phyloP scores from a whole-genome alignment of 2,329 filamentous ascomycete genomes.

The Alternaria conjuncta region DNA sequence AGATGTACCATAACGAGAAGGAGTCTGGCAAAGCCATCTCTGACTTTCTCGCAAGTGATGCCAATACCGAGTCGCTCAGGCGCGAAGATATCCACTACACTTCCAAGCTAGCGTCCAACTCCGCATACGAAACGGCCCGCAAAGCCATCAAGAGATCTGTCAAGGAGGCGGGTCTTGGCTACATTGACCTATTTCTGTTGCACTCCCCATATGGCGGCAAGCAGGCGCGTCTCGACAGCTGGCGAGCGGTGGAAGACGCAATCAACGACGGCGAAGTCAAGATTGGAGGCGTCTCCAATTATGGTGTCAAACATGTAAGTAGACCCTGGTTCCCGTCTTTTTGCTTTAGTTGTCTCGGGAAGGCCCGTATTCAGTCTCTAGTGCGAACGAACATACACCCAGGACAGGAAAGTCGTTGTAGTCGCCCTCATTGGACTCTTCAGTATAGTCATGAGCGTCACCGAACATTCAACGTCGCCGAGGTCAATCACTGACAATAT shows the following conservation, averaged over 20 bases:
- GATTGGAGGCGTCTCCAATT: constrained; percentile 80
- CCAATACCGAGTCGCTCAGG: constrained; percentile 60
- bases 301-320: constrained; percentile 73
- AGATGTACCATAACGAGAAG: constrained; percentile 74
- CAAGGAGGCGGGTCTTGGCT: constrained; percentile 70
- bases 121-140: constrained; percentile 71
- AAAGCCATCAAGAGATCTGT: constrained; percentile 70
- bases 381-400: constrained; percentile 9
- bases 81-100: constrained; percentile 80
- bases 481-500: constrained; percentile 17
- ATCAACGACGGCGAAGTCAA: constrained; percentile 73
- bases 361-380: constrained; percentile 1
- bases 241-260: constrained; percentile 79
- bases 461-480: constrained; percentile 2
- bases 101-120: constrained; percentile 74
- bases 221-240: constrained; percentile 71
- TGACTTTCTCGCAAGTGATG: constrained; percentile 58
- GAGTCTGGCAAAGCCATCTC: constrained; percentile 71
- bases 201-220: constrained; percentile 81
- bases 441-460: neutral
- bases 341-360: constrained; percentile 10
- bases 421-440: constrained; percentile 3
- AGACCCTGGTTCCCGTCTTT: constrained; percentile 4
- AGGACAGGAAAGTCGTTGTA: neutral
- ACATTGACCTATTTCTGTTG: constrained; percentile 80